Percentiles rank a stretch among this genome's conserved stretches.
phyloP scores from a whole-genome alignment of 2,329 filamentous ascomycete species.

The Cordyceps javanica region DNA sequence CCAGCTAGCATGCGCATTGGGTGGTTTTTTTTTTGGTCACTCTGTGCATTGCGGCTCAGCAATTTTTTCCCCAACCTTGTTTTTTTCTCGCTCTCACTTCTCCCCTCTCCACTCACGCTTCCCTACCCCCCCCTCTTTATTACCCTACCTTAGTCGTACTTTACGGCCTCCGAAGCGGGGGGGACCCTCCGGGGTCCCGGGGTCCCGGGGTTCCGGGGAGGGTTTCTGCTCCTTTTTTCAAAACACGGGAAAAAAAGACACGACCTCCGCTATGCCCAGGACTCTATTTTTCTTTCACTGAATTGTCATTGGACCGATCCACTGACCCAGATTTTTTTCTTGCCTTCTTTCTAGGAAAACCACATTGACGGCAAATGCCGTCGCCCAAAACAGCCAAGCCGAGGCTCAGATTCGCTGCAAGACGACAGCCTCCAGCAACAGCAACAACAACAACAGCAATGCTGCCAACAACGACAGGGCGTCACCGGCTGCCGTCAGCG shows the following conservation, averaged over 20 bases:
- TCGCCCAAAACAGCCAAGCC: conserved; percentile 30
- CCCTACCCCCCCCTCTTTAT: neutral
- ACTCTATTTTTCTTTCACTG: neutral
- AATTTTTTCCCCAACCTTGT: conserved; percentile 6
- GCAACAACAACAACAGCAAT: conserved; percentile 20
- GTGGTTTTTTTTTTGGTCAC: too few species aligned
- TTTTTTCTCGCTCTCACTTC: too few species aligned
- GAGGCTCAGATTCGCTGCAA: conserved; percentile 41
- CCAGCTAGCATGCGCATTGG: neutral
- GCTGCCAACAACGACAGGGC: neutral
- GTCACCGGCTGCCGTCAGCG: neutral
- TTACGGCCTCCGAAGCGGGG: conserved; percentile 9
- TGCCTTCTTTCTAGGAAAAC: conserved; percentile 43
- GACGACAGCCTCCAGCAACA: conserved; percentile 24
- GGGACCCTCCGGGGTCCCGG: neutral
- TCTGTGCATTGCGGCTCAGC: neutral
- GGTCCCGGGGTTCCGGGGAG: neutral
- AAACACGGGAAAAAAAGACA: too few species aligned
- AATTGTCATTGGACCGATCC: neutral
- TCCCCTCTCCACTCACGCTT: neutral
- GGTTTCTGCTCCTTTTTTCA: neutral
- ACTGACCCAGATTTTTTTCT: conserved; percentile 19
- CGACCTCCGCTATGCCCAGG: too few species aligned
- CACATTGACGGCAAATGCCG: conserved; percentile 33
- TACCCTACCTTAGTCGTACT: conserved; percentile 1